Percentiles rank a stretch among this genome's conserved stretches.
These are phyloP conservation scores for Fagopyrum esculentum DNA, from an alignment of 148 eudicot species.

Conservation along the genomic window DNA sequence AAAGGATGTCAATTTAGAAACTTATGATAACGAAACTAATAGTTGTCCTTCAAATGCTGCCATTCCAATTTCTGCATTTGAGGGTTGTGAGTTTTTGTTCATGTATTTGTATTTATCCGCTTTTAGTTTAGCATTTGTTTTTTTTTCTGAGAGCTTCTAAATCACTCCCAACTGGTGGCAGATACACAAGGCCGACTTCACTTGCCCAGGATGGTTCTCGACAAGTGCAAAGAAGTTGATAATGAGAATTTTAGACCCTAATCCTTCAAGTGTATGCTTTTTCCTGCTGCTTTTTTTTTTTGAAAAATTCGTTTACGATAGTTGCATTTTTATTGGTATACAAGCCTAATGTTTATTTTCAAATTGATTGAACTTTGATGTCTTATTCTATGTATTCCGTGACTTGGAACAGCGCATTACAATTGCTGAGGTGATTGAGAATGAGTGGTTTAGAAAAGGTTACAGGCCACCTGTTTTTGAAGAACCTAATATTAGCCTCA, in stretches of 20 bases:
- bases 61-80: neutral
- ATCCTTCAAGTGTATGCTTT: slow-evolving; percentile 66
- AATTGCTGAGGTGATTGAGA: slow-evolving; percentile 59
- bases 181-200: slow-evolving; percentile 78
- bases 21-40: neutral
- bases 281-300: slow-evolving; percentile 2
- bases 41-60: neutral
- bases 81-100: neutral
- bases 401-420: slow-evolving; percentile 64
- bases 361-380: neutral
- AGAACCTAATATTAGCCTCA: neutral
- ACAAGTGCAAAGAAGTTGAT: slow-evolving; percentile 77
- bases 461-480: slow-evolving; percentile 60
- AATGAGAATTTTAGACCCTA: slow-evolving; percentile 75
- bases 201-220: slow-evolving; percentile 89
- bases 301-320: neutral
- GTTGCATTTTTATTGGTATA: neutral
- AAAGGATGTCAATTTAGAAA: neutral
- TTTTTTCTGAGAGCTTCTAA: neutral
- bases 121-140: neutral
- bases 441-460: slow-evolving; percentile 96
- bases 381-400: slow-evolving; percentile 10
- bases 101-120: neutral
- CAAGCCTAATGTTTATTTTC: neutral
- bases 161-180: slow-evolving; percentile 22